Base-by-base conservation (phyloP, 225 moss, liverwort and hornwort genomes). In the Takakia lepidozioides region DNA sequence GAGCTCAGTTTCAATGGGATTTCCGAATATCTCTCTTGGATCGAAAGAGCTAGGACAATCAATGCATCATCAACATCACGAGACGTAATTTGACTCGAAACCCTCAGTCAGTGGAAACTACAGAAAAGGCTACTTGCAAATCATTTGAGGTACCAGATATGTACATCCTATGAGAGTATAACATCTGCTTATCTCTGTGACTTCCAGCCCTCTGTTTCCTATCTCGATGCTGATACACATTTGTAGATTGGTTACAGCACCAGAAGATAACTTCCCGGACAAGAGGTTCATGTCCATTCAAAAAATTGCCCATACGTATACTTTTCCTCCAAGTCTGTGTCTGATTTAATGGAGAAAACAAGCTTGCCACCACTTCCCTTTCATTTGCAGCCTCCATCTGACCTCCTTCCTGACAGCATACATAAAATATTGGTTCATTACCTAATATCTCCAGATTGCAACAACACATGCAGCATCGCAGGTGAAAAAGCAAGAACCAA, bases 121-220 rank as follows among this genome's bases (percentile, higher is more conserved):
- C 84, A 24, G 87, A 69, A 6, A 87, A 66, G 9, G 95, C 82
- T 13, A 98, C 85, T 56, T 91, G 87, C 23, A 98, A 73, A 65
- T 98, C 91, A 19, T 62, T 51, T 36, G 87, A 73, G 25, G 90
- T 87, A 38, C 95, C 95, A 60, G 52, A 75, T 11, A 85, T 72
- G 51, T 87, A 98, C 90, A 90, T 98, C 42, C 87, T 70, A 59
- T 98, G 95, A 41, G 90, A 84, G 38, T 82, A 80, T 29, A 67
- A 72, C 51, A n/a, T n/a, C n/a, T n/a, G n/a, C n/a, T n/a, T n/a
- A n/a, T n/a, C n/a, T n/a, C 75, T 73, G 15, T 49, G 68, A 26
- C 63, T 74, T 46, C 59, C 65, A 17, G 62, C 58, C 29, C 82
- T 75, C 42, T 74, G 87, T 48, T 71, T 65, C 57, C 67, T 69